Conservation (phyloP, 2,329 filamentous ascomycete species). For the Penicillium sp. region DNA sequence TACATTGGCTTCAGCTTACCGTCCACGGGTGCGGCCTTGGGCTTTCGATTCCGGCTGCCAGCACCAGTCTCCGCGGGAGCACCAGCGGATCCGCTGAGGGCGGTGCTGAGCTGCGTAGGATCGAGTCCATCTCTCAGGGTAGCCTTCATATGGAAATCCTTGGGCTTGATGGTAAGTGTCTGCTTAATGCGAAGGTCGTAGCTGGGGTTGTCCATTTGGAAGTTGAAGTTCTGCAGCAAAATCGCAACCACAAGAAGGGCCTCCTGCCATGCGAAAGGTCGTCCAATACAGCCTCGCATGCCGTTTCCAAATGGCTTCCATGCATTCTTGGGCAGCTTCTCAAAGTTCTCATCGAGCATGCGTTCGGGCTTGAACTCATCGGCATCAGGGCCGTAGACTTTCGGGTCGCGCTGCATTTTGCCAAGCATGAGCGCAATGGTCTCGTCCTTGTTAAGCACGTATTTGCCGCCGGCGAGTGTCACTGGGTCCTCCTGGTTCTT, state of each 20-base stretch:
- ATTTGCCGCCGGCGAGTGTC: slow-evolving; percentile 61
- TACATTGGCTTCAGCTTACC: slow-evolving; percentile 51
- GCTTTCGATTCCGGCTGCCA: slow-evolving; percentile 23
- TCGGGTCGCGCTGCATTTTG: slow-evolving; percentile 61
- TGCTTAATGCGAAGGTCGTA: slow-evolving; percentile 42
- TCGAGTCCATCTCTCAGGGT: slow-evolving; percentile 53
- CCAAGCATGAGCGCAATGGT: slow-evolving; percentile 51
- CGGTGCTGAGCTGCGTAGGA: slow-evolving; percentile 43
- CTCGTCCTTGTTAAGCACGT: slow-evolving; percentile 56
- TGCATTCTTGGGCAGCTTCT: slow-evolving; percentile 60
- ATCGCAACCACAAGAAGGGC: slow-evolving; percentile 61
- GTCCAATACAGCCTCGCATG: slow-evolving; percentile 67
- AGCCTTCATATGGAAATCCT: slow-evolving; percentile 63
- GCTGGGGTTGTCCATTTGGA: slow-evolving; percentile 59
- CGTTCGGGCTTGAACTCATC: slow-evolving; percentile 67
- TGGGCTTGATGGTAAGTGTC: slow-evolving; percentile 44
- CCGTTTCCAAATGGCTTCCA: slow-evolving; percentile 78
- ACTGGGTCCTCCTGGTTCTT: slow-evolving; percentile 43
- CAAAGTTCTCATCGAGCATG: slow-evolving; percentile 69
- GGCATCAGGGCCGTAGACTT: slow-evolving; percentile 65
- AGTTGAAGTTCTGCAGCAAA: slow-evolving; percentile 70
- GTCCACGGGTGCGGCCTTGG: slow-evolving; percentile 12
- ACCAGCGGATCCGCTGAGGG: slow-evolving; percentile 27
- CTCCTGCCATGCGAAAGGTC: slow-evolving; percentile 75
- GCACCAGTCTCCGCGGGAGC: slow-evolving; percentile 10